A percentile compares a stretch with the other conserved stretches of the same genome.
Evolutionary conservation across 805 yeast species (phyloP).

Genomic region (Candida awuae): DNA sequence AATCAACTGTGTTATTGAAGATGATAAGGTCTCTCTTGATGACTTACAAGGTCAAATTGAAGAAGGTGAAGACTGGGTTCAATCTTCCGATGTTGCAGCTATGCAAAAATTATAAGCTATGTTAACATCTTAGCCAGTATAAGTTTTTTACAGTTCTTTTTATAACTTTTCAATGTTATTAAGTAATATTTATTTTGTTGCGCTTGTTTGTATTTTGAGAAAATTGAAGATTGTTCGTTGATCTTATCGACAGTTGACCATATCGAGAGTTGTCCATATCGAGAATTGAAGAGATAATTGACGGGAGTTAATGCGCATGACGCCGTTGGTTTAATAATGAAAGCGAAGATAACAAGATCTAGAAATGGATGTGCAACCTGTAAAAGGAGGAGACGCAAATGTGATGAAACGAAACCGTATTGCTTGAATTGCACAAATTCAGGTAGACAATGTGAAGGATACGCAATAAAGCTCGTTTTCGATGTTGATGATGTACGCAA

Average conservation of each 20-base stretch:
- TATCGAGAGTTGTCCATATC: too few relatives aligned
- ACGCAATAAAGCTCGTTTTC: constrained; percentile 39
- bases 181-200: too few relatives aligned
- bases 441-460: constrained; percentile 43
- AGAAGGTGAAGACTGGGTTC: constrained; percentile 98
- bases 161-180: not conserved
- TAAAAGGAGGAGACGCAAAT: constrained; percentile 44
- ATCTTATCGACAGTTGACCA: too few relatives aligned
- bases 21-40: constrained; percentile 87
- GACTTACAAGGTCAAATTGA: constrained; percentile 72
- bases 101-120: constrained; percentile 83
- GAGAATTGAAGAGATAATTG: too few relatives aligned
- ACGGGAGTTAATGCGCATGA: too few relatives aligned
- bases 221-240: too few relatives aligned
- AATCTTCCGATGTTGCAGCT: constrained; percentile 98
- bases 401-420: constrained; percentile 47
- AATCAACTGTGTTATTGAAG: constrained; percentile 97
- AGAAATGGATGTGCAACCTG: constrained; percentile 56
- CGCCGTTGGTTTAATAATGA: too few relatives aligned
- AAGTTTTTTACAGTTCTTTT: not conserved
- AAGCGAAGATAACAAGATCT: constrained; percentile 38
- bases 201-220: too few relatives aligned
- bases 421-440: constrained; percentile 41
- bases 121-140: not conserved
- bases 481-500: constrained; percentile 43